Evolutionary conservation across 139 green algal species (phyloP), one percentile per base, ranked within the genome.

Genomic region (Edaphochlamys debaryana): DNA sequence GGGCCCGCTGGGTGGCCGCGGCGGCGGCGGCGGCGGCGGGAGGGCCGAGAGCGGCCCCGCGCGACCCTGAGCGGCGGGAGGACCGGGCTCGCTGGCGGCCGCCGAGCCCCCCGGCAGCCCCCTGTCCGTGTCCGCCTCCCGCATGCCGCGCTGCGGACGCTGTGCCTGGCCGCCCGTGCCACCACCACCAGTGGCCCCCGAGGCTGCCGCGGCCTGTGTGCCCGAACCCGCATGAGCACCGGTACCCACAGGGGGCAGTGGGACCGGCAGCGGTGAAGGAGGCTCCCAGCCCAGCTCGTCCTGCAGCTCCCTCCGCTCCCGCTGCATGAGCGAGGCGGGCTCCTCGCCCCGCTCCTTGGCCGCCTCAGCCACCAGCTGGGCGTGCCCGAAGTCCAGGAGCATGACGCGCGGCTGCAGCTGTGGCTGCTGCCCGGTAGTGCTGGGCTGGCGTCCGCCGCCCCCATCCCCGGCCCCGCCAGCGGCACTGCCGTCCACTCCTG

Each of bases 401-500:
- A 69, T 67, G 30, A 67, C 30, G 29, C 60, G n/a, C n/a, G n/a
- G 60, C 60, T 67, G 60, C 60, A 27, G 60, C 60, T 67, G 60
- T 30, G 11, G 17, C 54, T 27, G 11, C 54, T 63, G 54, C 54
- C 20, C 11, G 30, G 17, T 19, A 27, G 11, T 63, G 54, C 54
- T 63, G 54, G 9, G 29, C 29, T 38, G 6, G 4, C 60, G 9
- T 8, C 9, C 27, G 9, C 60, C 30, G 60, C 60, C 60, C 27
- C 29, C 6, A 38, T 67, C 60, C 60, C 29, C 30, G 60, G 30
- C 60, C 27, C 60, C 6, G 60, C 60, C 60, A 67, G 30, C 60
- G 60, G 30, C 60, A 67, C 60, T 17, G 9, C 48, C 48, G 60
- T 15, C 64, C 64, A 15, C 48, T 23, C 15, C 34, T 8, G 64